A percentile compares a stretch with the other conserved stretches of the same genome.
These are phyloP conservation scores for Lipomyces sp. DNA, from an alignment of 805 yeast genomes.

Conservation along the genomic window DNA sequence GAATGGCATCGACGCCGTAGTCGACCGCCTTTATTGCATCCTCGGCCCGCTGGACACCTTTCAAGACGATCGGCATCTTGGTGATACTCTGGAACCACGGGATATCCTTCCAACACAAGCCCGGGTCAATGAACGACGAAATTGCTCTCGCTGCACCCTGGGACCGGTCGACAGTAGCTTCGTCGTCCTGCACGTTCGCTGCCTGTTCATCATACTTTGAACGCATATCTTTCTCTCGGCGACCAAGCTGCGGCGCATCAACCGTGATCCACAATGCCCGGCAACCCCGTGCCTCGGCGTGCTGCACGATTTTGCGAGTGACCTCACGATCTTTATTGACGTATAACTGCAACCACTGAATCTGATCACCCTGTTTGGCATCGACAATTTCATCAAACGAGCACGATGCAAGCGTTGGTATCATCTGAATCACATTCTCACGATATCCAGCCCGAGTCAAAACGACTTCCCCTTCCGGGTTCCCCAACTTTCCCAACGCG, in stretches of 20 bases:
- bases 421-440: conserved; percentile 81
- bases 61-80: conserved; percentile 68
- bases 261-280: conserved; percentile 87
- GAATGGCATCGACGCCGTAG: conserved; percentile 75
- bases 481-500: conserved; percentile 89
- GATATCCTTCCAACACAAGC: conserved; percentile 68
- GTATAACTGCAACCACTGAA: conserved; percentile 88
- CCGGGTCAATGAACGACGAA: conserved; percentile 80
- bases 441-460: conserved; percentile 81
- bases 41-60: conserved; percentile 84
- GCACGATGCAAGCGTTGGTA: conserved; percentile 88
- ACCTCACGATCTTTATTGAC: conserved; percentile 77
- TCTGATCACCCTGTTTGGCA: conserved; percentile 66
- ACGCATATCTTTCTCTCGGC: conserved; percentile 87
- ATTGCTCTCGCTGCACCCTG: conserved; percentile 89
- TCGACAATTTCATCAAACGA: conserved; percentile 84
- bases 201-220: conserved; percentile 58
- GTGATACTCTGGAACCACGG: conserved; percentile 60
- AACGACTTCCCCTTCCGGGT: conserved; percentile 89
- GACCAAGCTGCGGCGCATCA: conserved; percentile 90
- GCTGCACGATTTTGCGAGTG: conserved; percentile 63
- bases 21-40: conserved; percentile 77
- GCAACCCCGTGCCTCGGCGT: conserved; percentile 74
- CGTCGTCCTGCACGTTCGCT: conserved; percentile 52
- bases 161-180: conserved; percentile 59